Evolutionary conservation across 192 early-diverging fungal genomes (phyloP), one percentile per base, ranked within the genome.

Genomic region (Dissophora globulifera): DNA sequence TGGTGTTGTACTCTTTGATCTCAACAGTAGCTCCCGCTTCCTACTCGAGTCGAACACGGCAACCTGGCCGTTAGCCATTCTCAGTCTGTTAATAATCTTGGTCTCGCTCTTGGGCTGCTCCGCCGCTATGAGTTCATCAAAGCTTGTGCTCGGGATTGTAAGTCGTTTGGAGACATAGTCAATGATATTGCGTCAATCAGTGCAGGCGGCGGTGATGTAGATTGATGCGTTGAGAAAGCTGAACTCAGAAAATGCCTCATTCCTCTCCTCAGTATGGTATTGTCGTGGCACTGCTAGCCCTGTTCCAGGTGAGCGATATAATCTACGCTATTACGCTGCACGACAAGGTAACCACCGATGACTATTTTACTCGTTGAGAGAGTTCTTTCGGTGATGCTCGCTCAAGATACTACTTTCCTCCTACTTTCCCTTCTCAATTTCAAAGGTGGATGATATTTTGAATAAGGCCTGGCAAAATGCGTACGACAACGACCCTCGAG

Each of bases 291-390:
- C 12, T 60, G 0, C 32, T 75, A n/a, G 29, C 60, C 11, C 22
- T 64, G 20, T 22, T 58, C 12, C 62, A 65, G 13, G 32, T 75
- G 9, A n/a, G 35, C n/a, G 17, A 60, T 13, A 45, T 66, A 5
- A 60, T 59, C 0, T 65, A 60, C 22, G 56, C 55, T 0, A 5
- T 52, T 7, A 32, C 27, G 6, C 62, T 50, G 25, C 62, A 75
- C n/a, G 62, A 59, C 56, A 43, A 55, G 32, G 70, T 75, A 74
- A 65, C 16, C 32, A 8, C n/a, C n/a, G n/a, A n/a, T n/a, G n/a
- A n/a, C n/a, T n/a, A n/a, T n/a, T n/a, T n/a, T n/a, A n/a, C n/a
- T n/a, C n/a, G n/a, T n/a, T n/a, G n/a, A n/a, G n/a, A n/a, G n/a
- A n/a, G n/a, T n/a, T n/a, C n/a, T n/a, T n/a, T n/a, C n/a, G n/a